Evolutionary conservation across 1,284 basidiomycete species (phyloP), one percentile per base, ranked within the genome.

Genomic region (Leccinum pseudoinsigne): DNA sequence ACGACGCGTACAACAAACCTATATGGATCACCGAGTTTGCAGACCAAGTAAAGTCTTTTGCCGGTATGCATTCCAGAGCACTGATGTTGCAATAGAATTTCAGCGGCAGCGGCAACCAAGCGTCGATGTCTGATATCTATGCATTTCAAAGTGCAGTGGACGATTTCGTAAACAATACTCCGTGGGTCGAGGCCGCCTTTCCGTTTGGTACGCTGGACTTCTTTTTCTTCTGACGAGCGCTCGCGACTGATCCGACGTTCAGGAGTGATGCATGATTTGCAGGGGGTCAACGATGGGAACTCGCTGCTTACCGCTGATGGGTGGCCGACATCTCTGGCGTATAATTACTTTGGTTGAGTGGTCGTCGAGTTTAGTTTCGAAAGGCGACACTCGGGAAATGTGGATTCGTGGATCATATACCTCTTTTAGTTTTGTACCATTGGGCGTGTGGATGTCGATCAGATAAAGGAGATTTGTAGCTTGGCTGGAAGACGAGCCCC

Each of bases 11-110:
- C 72, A 67, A 76, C 26, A 71, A 74, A 60, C 78, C 79, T 14
- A 79, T 93, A 66, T 85, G 83, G 82, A 75, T 90, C 60, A 92
- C 90, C 6, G 92, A 93, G 72, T 86, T 84, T 67, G 88, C 87
- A 62, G 86, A 86, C 77, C 80, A 86, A 78, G 86, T 87, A 67
- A 16, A 55, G 8, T 28, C 16, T 55, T 34, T 51, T 12, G 7
- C 6, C 3, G 3, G 3, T 3, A 1, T 36, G 9, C 14, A 5
- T 40, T 23, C 18, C 16, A n/a, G 7, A 36, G n/a, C 16, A 3
- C 26, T 60, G 28, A 68, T 28, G 0, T 11, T 38, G 12, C 8
- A 4, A 45, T 21, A 21, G 82, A 84, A 87, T 78, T 93, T 88
- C 77, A 81, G 82, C 71, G 83, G 82, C 45, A 62, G 45, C 8